Base-by-base conservation (phyloP, 1,284 basidiomycete genomes). In the Trichosporon sp. region DNA sequence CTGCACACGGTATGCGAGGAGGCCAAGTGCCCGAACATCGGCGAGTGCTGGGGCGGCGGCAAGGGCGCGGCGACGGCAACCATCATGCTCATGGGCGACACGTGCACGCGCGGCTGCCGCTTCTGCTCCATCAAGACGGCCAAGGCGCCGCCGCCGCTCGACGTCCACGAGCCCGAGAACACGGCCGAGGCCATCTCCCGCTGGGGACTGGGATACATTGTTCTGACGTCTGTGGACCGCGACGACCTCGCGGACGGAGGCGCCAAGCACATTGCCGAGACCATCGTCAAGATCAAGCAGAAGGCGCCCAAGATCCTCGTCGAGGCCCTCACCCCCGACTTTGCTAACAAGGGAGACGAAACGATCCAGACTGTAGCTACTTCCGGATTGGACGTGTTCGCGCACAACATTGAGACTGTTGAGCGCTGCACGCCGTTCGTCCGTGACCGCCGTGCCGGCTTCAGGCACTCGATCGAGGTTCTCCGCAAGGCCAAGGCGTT, bases 51-150 rank as follows among this genome's bases (percentile, higher is more conserved):
- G 97, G 96, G 97, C 66, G 96, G 96, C 1, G 91, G 90, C 61
- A 91, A 91, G 78, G 90, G 90, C 68, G 89, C 90, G 67, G 97
- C 97, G 12, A 99, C 97, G 6, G 95, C 95, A n/a, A 98, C 95
- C 0, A 99, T 99, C 84, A 99, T 99, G 97, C 86, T 99, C 40
- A 99, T 99, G 97, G 97, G 97, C n/a, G 96, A 99, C 85, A 97
- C 94, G 11, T 99, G 97, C 81, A 99, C 97, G 14, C 90, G 97
- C 79, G 97, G 94, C 0, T 99, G 97, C 85, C 88, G 96, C 68
- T 99, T 99, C 84, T 99, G 97, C 80, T 93, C 96, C 4, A 93
- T 99, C 72, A 98, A 98, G 87, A 99, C 97, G 0, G 94, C 94
- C 0, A 88, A 89, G 68, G 83, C 90, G 1, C 97, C 97, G 11